phyloP scores from a whole-genome alignment of 2,329 filamentous ascomycete species.

The Endoconidiophora laricicola region DNA sequence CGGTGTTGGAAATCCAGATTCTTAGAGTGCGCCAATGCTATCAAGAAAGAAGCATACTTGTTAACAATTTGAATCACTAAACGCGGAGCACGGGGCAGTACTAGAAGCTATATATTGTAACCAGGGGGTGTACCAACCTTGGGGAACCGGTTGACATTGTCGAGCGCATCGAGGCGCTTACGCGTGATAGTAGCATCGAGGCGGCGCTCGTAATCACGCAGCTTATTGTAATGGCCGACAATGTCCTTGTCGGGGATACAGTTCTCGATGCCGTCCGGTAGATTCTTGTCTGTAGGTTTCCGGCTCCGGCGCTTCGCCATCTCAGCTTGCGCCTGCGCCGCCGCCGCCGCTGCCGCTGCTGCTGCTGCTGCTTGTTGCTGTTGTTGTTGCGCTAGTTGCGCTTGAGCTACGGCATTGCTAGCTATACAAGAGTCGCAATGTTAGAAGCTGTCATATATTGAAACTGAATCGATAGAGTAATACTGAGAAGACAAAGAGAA shows the following conservation, averaged over 20 bases:
- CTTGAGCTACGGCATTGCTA: slow-evolving; percentile 28
- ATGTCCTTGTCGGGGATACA: slow-evolving; percentile 61
- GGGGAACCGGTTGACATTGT: slow-evolving; percentile 56
- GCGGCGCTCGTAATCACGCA: slow-evolving; percentile 74
- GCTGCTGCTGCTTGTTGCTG: slow-evolving; percentile 27
- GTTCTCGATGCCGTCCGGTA: slow-evolving; percentile 78
- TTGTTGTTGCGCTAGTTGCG: slow-evolving; percentile 36
- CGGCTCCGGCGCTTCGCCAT: slow-evolving; percentile 63
- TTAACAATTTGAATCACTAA: not conserved
- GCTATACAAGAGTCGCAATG: not conserved
- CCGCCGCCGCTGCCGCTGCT: slow-evolving; percentile 30
- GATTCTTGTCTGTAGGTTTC: slow-evolving; percentile 87
- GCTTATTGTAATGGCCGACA: slow-evolving; percentile 62
- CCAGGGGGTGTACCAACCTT: slow-evolving; percentile 36
- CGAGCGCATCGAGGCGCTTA: slow-evolving; percentile 80
- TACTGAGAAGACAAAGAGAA: not conserved
- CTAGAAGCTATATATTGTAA: not conserved
- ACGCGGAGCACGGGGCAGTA: too few species aligned
- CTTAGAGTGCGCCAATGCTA: slow-evolving; percentile 44
- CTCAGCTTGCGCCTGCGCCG: slow-evolving; percentile 37
- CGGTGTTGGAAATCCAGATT: slow-evolving; percentile 89
- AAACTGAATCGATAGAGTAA: not conserved
- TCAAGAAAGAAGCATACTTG: not conserved
- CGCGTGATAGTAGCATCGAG: slow-evolving; percentile 88
- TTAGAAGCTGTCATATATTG: not conserved